Evolutionary conservation across 1,139 yeast genomes (phyloP), one percentile per base, ranked within the genome.

Genomic region (Spathaspora sp.): DNA sequence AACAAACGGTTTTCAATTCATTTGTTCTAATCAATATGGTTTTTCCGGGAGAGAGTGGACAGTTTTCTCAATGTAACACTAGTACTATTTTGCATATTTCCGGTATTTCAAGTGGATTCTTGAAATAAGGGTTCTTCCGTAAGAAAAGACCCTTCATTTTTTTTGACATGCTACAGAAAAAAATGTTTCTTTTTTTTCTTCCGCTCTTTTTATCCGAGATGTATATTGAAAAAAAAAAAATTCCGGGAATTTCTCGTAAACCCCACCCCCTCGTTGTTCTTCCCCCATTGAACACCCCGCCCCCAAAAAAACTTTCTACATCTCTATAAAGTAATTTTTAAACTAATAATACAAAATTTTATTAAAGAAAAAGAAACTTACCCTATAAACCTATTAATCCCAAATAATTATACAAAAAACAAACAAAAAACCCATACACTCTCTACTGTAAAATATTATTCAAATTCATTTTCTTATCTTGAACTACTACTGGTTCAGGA

Each of bases 391-490:
- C 23, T 20, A 20, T 20, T 15, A 31, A 6, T 3, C 4, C 13
- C 36, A 17, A 17, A 31, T 11, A 31, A 31, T 27, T 31, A 31
- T 31, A 13, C 18, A 31, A 31, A n/a, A n/a, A n/a, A n/a, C n/a
- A n/a, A 13, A 7, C 16, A 9, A 7, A 31, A 13, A 31, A 4
- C 23, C 4, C 23, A 29, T 13, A 31, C 36, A 4, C 36, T 13
- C 18, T n/a, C 7, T 31, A 31, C 15, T 31, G 36, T 31, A 31
- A 15, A n/a, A 31, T 31, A 15, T 31, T 31, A 13, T 54, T 47
- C 47, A 57, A 50, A 41, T 46, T 50, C 56, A 31, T 31, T 9
- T 31, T 31, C 13, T 13, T 31, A 3, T 31, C 36, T 15, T 31
- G 36, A 13, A 31, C 36, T n/a, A 31, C 36, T n/a, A 31, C 36